Evolutionary conservation across 345 rosid genomes (phyloP), one percentile per base, ranked within the genome.

Genomic region (Populus pruinosa): DNA sequence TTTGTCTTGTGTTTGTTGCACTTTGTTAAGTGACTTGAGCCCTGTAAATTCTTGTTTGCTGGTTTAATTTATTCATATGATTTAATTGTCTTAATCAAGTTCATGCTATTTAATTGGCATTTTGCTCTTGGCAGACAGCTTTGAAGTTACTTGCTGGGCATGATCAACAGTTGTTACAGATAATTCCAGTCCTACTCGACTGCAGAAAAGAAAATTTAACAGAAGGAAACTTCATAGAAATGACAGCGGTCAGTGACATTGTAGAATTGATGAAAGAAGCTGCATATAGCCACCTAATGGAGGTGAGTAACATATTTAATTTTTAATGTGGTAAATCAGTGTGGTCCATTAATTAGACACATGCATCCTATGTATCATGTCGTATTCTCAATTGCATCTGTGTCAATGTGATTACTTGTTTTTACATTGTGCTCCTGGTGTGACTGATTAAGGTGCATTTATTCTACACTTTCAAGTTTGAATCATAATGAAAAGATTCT

Each of bases 251-350:
- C 55, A 71, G 75, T 74, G 84, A 82, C 67, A 64, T 91, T 59
- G 56, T 89, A 77, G 85, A 88, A 77, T 81, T 85, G 70, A 78
- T 89, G 92, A 88, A 88, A 82, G 97, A 93, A 86, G 88, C 91
- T 83, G 92, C 99, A 20, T 93, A 80, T 80, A 93, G 98, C 84
- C 98, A 86, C 86, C 83, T 96, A 79, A 81, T 96, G 91, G 99
- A 96, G 96, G 99, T 88, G 74, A 84, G 81, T 38, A 76, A 76
- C 80, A 61, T 79, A 10, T 47, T 14, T 4, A 47, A 47, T 47
- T 16, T 4, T 47, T 47, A 14, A 16, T 47, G 1, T 14, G 53
- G 20, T 14, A 47, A 47, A 47, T 50, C 25, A 66, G 38, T 56
- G 55, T 47, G 55, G 31, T 44, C 59, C 17, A 27, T 31, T 29